Evolutionary conservation across 2,329 filamentous ascomycete species (phyloP), one percentile per base, ranked within the genome.

Genomic region (Clarireedia paspali): DNA sequence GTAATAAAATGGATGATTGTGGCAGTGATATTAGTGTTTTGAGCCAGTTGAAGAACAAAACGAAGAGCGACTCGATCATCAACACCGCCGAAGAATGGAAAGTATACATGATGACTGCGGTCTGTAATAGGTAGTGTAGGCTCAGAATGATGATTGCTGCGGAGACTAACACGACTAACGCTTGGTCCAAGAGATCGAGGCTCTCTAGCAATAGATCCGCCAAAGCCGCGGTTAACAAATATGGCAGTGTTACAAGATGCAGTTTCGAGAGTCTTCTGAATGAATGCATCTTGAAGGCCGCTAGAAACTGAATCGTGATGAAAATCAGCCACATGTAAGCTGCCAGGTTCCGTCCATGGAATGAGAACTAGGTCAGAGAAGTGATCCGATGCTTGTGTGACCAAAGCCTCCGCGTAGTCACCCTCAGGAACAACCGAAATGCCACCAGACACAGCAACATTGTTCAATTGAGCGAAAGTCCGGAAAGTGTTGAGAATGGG

Each of bases 401-500:
- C 77, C 7, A 97, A 75, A 0, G 88, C 89, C 56, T 92, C 88
- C 0, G 91, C 84, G 67, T 90, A 96, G 0, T 85, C 86, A 10
- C 80, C 76, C 55, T 91, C 84, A 0, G 91, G 89, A 0, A 91
- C 84, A 48, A 96, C 83, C 0, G 88, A 84, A 1, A 95, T 85
- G 57, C 86, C 87, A 4, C 90, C 90, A 4, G 89, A 89, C 15
- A 92, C 86, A 0, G 89, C 84, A 1, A 96, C 79, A 60, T 91
- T 89, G 67, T 94, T 84, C 42, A 96, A 81, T 60, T 88, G 87
- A 1, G 89, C 90, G 63, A 96, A 91, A 0, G 90, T 89, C 48
- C 88, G 83, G 78, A 96, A 96, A 0, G 89, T 88, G 68, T 95
- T 96, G 54, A 96, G 83, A 4, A 97, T 85, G 0, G 92, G 90